Percentiles rank a stretch among this genome's conserved stretches.
Evolutionary conservation across 306 rosid genomes (phyloP).

Genomic region (Prunus padus): DNA sequence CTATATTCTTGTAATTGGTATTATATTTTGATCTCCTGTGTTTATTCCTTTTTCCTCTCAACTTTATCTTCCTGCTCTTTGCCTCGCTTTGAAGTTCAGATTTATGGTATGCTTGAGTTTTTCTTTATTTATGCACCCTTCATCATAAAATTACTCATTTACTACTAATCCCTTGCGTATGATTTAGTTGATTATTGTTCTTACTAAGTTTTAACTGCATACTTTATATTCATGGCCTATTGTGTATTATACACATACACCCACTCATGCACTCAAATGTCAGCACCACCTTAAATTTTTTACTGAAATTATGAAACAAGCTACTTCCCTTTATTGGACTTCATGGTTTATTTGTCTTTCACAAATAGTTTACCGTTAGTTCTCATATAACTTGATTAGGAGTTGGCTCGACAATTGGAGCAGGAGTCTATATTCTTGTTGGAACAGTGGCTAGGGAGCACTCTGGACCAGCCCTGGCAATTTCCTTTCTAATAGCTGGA

Average conservation of each 20-base stretch:
- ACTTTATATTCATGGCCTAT: not conserved
- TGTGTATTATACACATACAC: not conserved
- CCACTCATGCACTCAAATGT: not conserved
- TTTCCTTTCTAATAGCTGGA: conserved; percentile 87
- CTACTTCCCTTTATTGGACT: not conserved
- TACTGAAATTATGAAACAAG: not conserved
- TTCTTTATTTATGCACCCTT: not conserved
- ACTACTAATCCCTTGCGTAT: not conserved
- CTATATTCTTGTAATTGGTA: not conserved
- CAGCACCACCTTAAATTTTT: not conserved
- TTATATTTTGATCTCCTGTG: not conserved
- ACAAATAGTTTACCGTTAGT: not conserved
- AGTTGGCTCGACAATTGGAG: conserved; percentile 95
- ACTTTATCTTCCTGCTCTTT: not conserved
- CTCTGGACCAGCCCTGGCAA: conserved; percentile 79
- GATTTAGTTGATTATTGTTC: not conserved
- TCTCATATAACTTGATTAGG: conserved; percentile 40
- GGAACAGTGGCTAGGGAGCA: conserved; percentile 96
- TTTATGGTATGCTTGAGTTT: not conserved
- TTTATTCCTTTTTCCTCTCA: not conserved
- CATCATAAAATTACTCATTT: not conserved
- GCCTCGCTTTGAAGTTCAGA: not conserved
- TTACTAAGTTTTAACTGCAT: not conserved
- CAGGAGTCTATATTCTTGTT: conserved; percentile 94
- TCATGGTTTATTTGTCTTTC: not conserved